Base-by-base conservation (phyloP, 2,329 filamentous ascomycete genomes). In the Dactylellina parvicollis region DNA sequence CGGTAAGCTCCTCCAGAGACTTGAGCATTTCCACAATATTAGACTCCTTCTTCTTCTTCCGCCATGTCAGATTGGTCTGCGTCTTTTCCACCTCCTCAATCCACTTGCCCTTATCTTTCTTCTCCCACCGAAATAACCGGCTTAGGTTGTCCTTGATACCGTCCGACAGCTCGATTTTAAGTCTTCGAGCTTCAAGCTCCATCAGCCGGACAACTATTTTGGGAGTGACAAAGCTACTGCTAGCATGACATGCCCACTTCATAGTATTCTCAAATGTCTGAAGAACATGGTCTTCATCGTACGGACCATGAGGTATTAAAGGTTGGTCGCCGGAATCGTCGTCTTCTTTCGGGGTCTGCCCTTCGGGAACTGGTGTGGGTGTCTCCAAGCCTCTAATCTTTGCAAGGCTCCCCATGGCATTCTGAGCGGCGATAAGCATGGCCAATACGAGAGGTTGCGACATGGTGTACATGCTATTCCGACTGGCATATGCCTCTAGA, bases 21-120 rank as follows among this genome's bases (percentile, higher is more conserved):
- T 64, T 72, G 1, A 72, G 59, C 67, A 72, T 72, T 30, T 72
- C 67, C 36, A 72, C 67, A 28, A 72, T 65, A 47, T 72, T 72
- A 2, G 59, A 46, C 28, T 72, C 67, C 28, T 54, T 65, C 52
- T 72, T 72, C 28, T 72, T 65, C 36, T 65, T 72, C 44, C 54
- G 28, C 67, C 67, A 72, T 1, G 32, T n/a, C 4, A 72, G 52
- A 20, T 24, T 59, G 1, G 67, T 72, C 14, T 72, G 67, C 3
- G 52, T 34, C 30, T 72, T 72, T 38, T 72, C 67, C 34, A 72
- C 12, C 4, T 72, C 59, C 8, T 72, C 67, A 18, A 65, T 59
- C 67, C 67, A 72, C 38, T 72, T 72, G 7, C 50, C 67, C 14
- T 55, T 64, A 16, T 65, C 67, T 30, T 54, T 54, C 16, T 59